These are phyloP conservation scores for Picea glauca DNA, from an alignment of 75 land plant species.

Conservation along the genomic window DNA sequence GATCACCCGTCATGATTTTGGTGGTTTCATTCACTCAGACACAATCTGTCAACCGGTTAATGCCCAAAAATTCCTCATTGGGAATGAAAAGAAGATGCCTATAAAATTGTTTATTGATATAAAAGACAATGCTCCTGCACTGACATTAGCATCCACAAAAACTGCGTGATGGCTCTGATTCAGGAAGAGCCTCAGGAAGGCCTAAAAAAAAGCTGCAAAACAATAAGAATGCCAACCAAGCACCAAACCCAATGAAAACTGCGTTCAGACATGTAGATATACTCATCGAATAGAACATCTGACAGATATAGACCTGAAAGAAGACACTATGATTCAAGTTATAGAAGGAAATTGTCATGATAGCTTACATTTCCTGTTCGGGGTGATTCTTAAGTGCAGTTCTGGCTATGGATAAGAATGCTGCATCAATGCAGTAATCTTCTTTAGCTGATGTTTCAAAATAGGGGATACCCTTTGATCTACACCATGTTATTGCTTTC, in stretches of 20 bases:
- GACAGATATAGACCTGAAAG: background rate
- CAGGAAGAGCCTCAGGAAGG: background rate
- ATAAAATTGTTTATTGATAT: background rate
- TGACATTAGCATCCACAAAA: constrained; percentile 2
- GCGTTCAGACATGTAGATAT: background rate
- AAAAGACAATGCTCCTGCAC: background rate
- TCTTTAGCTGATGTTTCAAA: constrained; percentile 96
- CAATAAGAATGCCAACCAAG: background rate
- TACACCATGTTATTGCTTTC: constrained; percentile 79
- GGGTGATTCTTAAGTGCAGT: constrained; percentile 53
- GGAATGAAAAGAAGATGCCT: background rate
- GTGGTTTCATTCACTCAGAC: background rate
- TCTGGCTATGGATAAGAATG: constrained; percentile 63
- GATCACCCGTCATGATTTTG: background rate
- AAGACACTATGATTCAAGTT: background rate
- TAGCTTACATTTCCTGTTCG: constrained; percentile 56
- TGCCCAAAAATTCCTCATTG: background rate
- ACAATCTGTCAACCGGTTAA: background rate
- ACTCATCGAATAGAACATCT: background rate
- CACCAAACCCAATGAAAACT: background rate
- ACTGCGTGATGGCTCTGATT: constrained; percentile 2
- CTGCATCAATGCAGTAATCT: constrained; percentile 64
- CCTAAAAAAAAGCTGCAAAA: constrained; percentile 4
- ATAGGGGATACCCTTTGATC: constrained; percentile 73
- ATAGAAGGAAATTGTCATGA: background rate